Base-by-base conservation (phyloP, 371 early-diverging fungal species). In the Apophysomyces elegans region DNA sequence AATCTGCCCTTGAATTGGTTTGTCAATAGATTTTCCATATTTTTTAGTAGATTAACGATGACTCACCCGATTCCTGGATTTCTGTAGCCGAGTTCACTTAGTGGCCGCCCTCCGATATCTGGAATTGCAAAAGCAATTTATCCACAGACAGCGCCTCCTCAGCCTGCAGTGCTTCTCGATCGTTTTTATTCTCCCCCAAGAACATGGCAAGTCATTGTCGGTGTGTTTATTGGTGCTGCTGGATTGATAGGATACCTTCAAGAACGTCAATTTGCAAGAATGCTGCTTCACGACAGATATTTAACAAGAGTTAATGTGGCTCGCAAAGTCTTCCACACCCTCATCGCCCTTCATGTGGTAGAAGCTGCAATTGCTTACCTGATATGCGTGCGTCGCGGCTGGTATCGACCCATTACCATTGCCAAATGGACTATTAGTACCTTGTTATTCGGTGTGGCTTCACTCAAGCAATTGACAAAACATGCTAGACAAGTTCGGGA, bases 41-140 rank as follows among this genome's bases (percentile, higher is more conserved):
- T 41, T 32, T 58, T 9, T 7, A 63, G 16, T 46, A 7, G 9
- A 9, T 50, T 7, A 9, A 18, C 26, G 26, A 50, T 18, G 50
- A 18, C 21, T 18, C 9, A 18, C 14, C 12, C 26, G 26, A 26
- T 26, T 26, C 0, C 26, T 26, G 26, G 26, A 1, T 32, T 50
- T 21, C 21, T 18, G 9, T 50, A 80, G 81, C 78, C 78, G 39
- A 80, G 78, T 41, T 78, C 81, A 21, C 59, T 80, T 13, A n/a
- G 64, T 8, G 78, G 78, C 6, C 78, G 76, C n/a, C 81, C 81
- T 12, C 78, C 76, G 4, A 50, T 80, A 2, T 73, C 67, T n/a
- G 81, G 78, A 12, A 72, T 80, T 57, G 76, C 78, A 3, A 78
- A 78, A 65, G 78, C 80, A n/a, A 61, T 72, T 21, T 73, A 74